phyloP scores from a whole-genome alignment of 2,329 filamentous ascomycete species.

The Pseudocercospora macadamiae region DNA sequence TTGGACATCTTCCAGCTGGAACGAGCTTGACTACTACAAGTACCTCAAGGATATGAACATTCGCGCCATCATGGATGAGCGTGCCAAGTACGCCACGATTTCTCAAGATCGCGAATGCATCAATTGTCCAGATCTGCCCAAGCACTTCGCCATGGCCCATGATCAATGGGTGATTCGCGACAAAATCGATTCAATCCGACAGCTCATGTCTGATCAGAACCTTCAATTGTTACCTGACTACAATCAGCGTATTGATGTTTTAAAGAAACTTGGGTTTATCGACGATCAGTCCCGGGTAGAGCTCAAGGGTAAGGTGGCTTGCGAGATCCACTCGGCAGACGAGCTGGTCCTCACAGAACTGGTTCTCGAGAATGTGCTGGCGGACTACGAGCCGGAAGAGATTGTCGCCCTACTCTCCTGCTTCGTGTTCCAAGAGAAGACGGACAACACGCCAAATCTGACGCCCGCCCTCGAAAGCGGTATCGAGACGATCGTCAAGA shows the following conservation, averaged over 20 bases:
- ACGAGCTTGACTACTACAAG: conserved; percentile 79
- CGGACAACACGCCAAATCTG: conserved; percentile 75
- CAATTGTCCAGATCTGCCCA: conserved; percentile 76
- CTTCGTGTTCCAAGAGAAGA: conserved; percentile 98
- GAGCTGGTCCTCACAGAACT: conserved; percentile 95
- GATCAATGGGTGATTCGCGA: conserved; percentile 96
- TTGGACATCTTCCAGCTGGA: conserved; percentile 76
- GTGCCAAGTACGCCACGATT: conserved; percentile 64
- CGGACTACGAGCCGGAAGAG: conserved; percentile 92
- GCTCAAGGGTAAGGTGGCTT: conserved; percentile 97
- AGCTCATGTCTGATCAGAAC: conserved; percentile 93
- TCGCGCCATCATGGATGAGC: conserved; percentile 75
- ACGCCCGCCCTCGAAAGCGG: conserved; percentile 81
- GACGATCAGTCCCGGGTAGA: conserved; percentile 85
- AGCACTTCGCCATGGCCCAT: conserved; percentile 95
- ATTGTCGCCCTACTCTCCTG: conserved; percentile 91
- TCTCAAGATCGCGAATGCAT: conserved; percentile 69
- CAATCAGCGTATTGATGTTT: conserved; percentile 87
- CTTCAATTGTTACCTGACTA: conserved; percentile 95
- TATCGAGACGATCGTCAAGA: conserved; percentile 81
- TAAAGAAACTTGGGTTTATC: conserved; percentile 90
- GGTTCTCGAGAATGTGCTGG: conserved; percentile 93
- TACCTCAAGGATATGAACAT: conserved; percentile 77
- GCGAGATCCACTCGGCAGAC: conserved; percentile 96
- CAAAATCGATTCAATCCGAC: conserved; percentile 83